Evolutionary conservation across 2,329 filamentous ascomycete genomes (phyloP).

Genomic region (Tetracladium maxilliforme): DNA sequence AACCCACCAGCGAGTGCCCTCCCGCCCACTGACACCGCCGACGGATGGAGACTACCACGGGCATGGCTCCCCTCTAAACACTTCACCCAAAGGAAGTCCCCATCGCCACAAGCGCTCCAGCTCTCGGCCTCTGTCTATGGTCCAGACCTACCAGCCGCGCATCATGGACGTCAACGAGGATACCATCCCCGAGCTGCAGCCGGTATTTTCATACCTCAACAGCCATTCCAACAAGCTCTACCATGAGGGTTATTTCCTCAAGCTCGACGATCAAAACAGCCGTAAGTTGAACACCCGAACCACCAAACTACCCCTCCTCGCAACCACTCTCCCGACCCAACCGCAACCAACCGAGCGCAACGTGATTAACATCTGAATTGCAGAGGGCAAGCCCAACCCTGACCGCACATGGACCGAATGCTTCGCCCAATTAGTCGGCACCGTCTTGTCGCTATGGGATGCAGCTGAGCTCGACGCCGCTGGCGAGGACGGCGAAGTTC

Average conservation of each 20-base stretch:
- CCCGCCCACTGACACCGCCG: no score
- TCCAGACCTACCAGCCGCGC: slow-evolving; percentile 73
- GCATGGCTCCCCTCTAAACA: no score
- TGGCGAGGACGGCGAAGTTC: slow-evolving; percentile 69
- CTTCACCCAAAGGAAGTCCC: slow-evolving; percentile 22
- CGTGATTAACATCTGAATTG: no score
- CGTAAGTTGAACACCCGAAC: no score
- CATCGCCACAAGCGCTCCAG: slow-evolving; percentile 27
- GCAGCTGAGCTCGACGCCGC: slow-evolving; percentile 80
- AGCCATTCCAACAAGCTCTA: slow-evolving; percentile 94
- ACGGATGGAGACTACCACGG: no score
- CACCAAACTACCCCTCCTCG: slow-evolving; percentile 1
- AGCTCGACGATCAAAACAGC: slow-evolving; percentile 85
- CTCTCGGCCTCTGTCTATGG: slow-evolving; percentile 70
- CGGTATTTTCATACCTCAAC: slow-evolving; percentile 87
- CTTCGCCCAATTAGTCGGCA: slow-evolving; percentile 92
- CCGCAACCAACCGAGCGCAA: no score
- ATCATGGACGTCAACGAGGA: slow-evolving; percentile 75
- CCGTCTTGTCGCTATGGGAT: slow-evolving; percentile 91
- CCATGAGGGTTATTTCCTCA: slow-evolving; percentile 94
- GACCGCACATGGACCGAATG: slow-evolving; percentile 92
- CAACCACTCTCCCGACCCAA: no score
- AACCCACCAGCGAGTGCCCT: background rate
- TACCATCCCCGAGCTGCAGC: slow-evolving; percentile 82
- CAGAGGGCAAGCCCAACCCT: slow-evolving; percentile 73